Conservation (phyloP, 2,329 filamentous ascomycete genomes). For the Paraconiothyrium brasiliense region DNA sequence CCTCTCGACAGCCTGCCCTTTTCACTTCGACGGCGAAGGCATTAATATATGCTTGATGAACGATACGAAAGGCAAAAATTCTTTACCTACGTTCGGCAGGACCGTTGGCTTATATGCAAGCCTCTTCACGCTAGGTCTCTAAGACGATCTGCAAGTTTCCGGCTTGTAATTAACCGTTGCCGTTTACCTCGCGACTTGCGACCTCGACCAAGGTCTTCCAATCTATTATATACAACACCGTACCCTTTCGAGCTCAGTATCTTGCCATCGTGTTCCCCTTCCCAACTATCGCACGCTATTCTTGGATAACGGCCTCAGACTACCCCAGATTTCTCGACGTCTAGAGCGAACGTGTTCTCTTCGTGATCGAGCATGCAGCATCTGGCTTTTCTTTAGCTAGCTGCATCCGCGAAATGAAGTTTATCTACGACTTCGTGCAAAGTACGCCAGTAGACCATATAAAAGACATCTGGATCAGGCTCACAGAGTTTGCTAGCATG, state of each 20-base stretch:
- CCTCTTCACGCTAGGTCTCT: slow-evolving; percentile 34
- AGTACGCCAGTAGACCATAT: slow-evolving; percentile 29
- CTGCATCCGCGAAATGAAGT: slow-evolving; percentile 36
- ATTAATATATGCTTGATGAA: slow-evolving; percentile 39
- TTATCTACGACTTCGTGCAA: slow-evolving; percentile 27
- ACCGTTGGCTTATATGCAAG: slow-evolving; percentile 26
- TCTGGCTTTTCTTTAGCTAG: slow-evolving; percentile 27
- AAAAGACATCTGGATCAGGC: slow-evolving; percentile 24
- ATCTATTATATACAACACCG: slow-evolving; percentile 45
- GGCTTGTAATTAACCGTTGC: slow-evolving; percentile 39
- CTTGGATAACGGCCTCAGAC: slow-evolving; percentile 26
- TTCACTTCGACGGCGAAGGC: background rate
- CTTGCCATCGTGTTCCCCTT: slow-evolving; percentile 29
- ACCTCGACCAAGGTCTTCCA: slow-evolving; percentile 43
- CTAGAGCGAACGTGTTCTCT: slow-evolving; percentile 38
- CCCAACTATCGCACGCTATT: slow-evolving; percentile 33
- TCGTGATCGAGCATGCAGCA: slow-evolving; percentile 18
- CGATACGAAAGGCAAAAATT: slow-evolving; percentile 32
- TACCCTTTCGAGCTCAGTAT: slow-evolving; percentile 23
- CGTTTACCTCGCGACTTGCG: slow-evolving; percentile 29
- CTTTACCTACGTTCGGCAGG: slow-evolving; percentile 14
- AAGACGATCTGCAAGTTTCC: slow-evolving; percentile 31
- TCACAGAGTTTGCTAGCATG: slow-evolving; percentile 23
- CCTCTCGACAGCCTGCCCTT: background rate
- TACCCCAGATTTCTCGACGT: slow-evolving; percentile 30